Base-by-base conservation (phyloP, 1,284 basidiomycete species). In the Ceratobasidium theobromae region DNA sequence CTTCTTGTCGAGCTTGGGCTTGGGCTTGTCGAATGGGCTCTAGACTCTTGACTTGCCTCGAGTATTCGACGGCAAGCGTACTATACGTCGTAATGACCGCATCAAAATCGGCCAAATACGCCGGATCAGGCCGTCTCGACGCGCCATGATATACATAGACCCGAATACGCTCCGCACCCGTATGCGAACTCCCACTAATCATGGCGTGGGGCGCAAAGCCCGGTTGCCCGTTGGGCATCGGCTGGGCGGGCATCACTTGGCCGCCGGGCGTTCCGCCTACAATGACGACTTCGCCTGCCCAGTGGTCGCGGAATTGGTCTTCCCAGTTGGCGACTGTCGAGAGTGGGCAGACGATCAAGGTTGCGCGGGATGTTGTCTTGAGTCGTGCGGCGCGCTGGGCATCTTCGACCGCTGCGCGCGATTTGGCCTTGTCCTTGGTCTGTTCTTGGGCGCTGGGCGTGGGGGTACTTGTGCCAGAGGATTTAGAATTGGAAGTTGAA, bases 291-390 rank as follows among this genome's bases (percentile, higher is more conserved):
- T 87, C 84, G 12, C 93, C 92, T 68, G 84, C 84, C 93, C 93
- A 94, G 77, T 99, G 97, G 74, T 98, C 95, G 68, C 88, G 85
- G 75, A 99, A 91, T 76, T 99, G 97, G 70, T 97, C 93, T 77
- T 99, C 96, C 97, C 97, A 99, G 74, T 98, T 99, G 51, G 92
- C 87, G 0, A 99, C 93, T 1, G 97, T 98, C 23, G 94, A 96
- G 62, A 99, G 81, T 6, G 97, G 97, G 72, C 97, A 98, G 27
- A 99, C 85, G 71, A 99, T 92, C n/a, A 99, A 78, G 0, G 97
- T 98, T 6, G 90, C 97, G 49, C 94, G 86, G 72, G 90, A 93
- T 71, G 88, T 87, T 30, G 81, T 78, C 75, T 89, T 89, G 72
- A 97, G 86, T 25, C 89, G 84, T 71, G 86, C 85, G 38, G 82